A percentile compares a stretch with the other conserved stretches of the same genome.
Evolutionary conservation across 371 early-diverging fungal species (phyloP).

Genomic region (Choanephora cucurbitarum): DNA sequence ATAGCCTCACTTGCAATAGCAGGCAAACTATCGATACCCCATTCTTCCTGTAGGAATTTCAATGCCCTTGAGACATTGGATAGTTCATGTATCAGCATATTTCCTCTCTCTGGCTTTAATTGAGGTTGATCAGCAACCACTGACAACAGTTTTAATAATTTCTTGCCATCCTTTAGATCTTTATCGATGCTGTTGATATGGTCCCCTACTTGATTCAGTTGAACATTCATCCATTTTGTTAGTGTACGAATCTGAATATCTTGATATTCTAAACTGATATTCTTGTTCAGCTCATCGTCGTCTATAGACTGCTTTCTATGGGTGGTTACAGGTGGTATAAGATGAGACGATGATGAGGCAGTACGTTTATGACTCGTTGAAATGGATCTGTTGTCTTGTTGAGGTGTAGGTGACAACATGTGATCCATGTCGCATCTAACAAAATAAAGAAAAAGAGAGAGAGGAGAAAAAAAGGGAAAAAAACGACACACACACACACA

Average conservation of each 20-base stretch:
- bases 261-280: conserved; percentile 47
- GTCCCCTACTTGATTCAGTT: conserved; percentile 57
- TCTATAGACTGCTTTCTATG: conserved; percentile 14
- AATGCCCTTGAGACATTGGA: conserved; percentile 79
- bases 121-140: conserved; percentile 46
- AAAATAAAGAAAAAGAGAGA: conserved; percentile 3
- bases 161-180: conserved; percentile 66
- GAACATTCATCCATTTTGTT: conserved; percentile 82
- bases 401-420: neutral
- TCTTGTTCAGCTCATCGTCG: conserved; percentile 29
- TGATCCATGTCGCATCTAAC: neutral
- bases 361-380: conserved; percentile 3
- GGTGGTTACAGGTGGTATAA: conserved; percentile 24
- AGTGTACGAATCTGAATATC: conserved; percentile 78
- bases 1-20: conserved; percentile 82
- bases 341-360: conserved; percentile 12
- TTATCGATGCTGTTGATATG: conserved; percentile 44
- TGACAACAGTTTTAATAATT: conserved; percentile 58
- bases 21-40: conserved; percentile 62
- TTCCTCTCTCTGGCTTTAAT: conserved; percentile 60
- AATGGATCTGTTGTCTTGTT: conserved; percentile 12
- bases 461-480: conserved; percentile 1
- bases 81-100: conserved; percentile 75
- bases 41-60: conserved; percentile 61
- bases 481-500: neutral